Percentiles rank a stretch among this genome's conserved stretches.
phyloP scores from a whole-genome alignment of 1,284 basidiomycete species.

The Rhodofomes roseus region DNA sequence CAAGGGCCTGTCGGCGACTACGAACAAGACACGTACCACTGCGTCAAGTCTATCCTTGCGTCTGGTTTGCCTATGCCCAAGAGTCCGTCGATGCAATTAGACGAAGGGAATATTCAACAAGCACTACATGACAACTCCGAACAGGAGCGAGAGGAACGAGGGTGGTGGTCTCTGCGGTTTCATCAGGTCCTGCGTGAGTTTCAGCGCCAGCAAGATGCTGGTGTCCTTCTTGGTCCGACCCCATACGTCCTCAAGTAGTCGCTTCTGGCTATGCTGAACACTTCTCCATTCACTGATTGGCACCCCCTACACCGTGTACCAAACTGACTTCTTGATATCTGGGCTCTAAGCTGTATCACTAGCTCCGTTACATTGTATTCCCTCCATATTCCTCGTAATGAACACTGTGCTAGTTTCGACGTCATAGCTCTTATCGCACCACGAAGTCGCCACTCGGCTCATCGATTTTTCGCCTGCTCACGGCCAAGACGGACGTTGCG shows the following conservation, averaged over 20 bases:
- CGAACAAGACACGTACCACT: slow-evolving; percentile 40
- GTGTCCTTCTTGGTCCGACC: neutral
- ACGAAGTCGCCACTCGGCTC: too few relatives aligned
- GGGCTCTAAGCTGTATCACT: neutral
- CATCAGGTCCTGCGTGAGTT: slow-evolving; percentile 63
- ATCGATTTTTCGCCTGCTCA: too few relatives aligned
- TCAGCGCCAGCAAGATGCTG: slow-evolving; percentile 22
- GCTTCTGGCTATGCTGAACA: too few relatives aligned
- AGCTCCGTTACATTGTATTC: neutral
- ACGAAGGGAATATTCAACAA: slow-evolving; percentile 27
- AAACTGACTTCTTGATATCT: neutral
- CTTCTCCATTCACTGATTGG: too few relatives aligned
- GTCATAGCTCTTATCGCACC: too few relatives aligned
- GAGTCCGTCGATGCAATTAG: slow-evolving; percentile 59
- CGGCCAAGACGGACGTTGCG: too few relatives aligned
- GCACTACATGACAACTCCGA: slow-evolving; percentile 26
- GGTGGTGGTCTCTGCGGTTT: slow-evolving; percentile 76
- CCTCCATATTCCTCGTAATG: too few relatives aligned
- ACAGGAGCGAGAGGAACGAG: slow-evolving; percentile 68
- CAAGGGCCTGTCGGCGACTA: slow-evolving; percentile 23
- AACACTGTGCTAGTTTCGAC: too few relatives aligned
- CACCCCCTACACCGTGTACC: neutral
- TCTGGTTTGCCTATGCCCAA: slow-evolving; percentile 64
- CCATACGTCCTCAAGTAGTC: too few relatives aligned
- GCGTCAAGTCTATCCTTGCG: slow-evolving; percentile 49